Base-by-base conservation (phyloP, 208 protist genomes). In the Trypanosoma caninum region DNA sequence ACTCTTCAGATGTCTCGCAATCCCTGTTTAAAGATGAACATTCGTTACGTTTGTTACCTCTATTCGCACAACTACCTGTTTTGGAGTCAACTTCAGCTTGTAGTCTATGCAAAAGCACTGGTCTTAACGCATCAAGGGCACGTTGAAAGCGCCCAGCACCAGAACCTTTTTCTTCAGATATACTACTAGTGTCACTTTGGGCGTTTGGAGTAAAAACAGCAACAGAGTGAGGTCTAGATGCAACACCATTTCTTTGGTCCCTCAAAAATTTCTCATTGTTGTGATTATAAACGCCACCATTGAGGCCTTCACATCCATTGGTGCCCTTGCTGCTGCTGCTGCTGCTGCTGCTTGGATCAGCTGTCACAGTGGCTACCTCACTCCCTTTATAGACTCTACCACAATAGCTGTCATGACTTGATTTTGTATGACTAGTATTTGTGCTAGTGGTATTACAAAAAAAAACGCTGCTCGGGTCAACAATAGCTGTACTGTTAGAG, bases 81-180 rank as follows among this genome's bases (percentile, higher is more conserved):
- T 35, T 37, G 5, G 42, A 38, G 6, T 46, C 9, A 30, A 27
- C 53, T 7, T 56, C 42, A 0, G 20, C 28, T 16, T 30, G 28
- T 20, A 70, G 47, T 30, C 55, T 23, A 9, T 65, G 47, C 18
- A 20, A 9, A 8, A 72, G 41, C 7, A 65, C 18, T 38, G 65
- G 65, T 14, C 58, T 65, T 5, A 65, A 22, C 1, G 65, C 50
- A n/a, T 56, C 65, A 9, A 72, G 16, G 14, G 57, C 58, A 25
- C 40, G 33, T 28, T 55, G 65, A 54, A 63, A 65, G 13, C 40
- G 37, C 33, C 51, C n/a, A 28, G 33, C 27, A 6, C 5, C n/a
- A 45, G 23, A 13, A 59, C 10, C 38, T 41, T n/a, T n/a, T n/a
- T 55, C 34, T 28, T 59, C 42, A 47, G 4, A 58, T 20, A 28